Evolutionary conservation across 495 filamentous ascomycete species (phyloP), one percentile per base, ranked within the genome.

Genomic region (Opeltia flavorubescens): DNA sequence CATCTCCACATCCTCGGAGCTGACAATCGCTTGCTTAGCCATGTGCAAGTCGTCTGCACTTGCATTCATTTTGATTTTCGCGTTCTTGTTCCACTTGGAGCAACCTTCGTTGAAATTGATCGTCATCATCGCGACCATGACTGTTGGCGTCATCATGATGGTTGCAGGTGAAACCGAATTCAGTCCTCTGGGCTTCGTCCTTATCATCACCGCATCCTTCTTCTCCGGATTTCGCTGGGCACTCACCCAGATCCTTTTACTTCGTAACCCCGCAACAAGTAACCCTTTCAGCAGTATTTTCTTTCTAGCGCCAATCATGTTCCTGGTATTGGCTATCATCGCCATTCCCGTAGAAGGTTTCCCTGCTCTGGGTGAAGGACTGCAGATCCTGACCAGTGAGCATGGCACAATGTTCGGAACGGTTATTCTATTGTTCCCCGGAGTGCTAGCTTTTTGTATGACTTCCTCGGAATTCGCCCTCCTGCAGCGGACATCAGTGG

Each of bases 31-130:
- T 25, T 5, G 29, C 4, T 25, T 43, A 53, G 83, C 89, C 47
- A 99, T 99, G 93, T 96, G 91, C 65, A 99, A 99, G 77, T 96
- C 91, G 3, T 95, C 88, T 18, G 83, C 87, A 28, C 75, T 96
- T 15, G 88, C 83, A 30, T 96, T 99, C 57, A 91, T 99, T 39
- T 80, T 99, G 6, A 55, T 94, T 46, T 99, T 99, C 64, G 93
- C 93, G 48, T 94, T 99, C 60, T 56, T 93, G 42, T 96, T 99
- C 70, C 81, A 82, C 29, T 80, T 99, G 25, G 93, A 99, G 63
- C 72, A 74, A 5, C 86, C 86, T 0, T 95, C 89, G 0, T 78
- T 84, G 67, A 81, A 80, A 52, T 74, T 99, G 18, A 81, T 94
- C 20, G 64, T 75, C 29, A 86, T 99, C 52, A 96, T 99, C 50